Evolutionary conservation across 2,329 filamentous ascomycete species (phyloP), one percentile per base, ranked within the genome.

Genomic region (Aspergillus pseudonomiae): DNA sequence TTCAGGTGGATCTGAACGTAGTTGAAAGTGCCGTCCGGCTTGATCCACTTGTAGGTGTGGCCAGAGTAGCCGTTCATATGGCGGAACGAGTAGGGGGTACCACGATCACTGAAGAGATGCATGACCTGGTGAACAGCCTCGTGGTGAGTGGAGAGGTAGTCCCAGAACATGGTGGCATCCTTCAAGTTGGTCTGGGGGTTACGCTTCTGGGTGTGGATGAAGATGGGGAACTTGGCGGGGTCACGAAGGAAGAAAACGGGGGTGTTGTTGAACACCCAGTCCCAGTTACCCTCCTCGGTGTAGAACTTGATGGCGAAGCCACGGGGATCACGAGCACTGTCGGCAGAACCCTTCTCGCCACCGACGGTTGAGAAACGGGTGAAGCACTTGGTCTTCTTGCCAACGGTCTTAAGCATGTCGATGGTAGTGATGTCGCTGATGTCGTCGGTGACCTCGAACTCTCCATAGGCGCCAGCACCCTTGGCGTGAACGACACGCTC

Each of bases 211-310:
- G 89, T 91, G 74, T 91, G 89, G 59, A 91, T 91, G 71, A 91
- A 89, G 71, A 89, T 81, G 28, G 90, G 89, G 73, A 91, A 92
- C 76, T 92, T 92, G 67, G 88, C 84, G 0, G 90, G 88, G 66
- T 92, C 90, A 59, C 90, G 82, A n/a, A 92, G 73, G 78, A 93
- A 92, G 82, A 92, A 93, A 3, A 91, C 86, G 0, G 90, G 90
- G 0, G 88, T 91, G 74, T 92, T 92, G 80, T 91, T 91, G 65
- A 86, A 87, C 19, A 92, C 89, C 75, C 89, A 82, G 71, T 91
- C 89, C 84, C 86, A 90, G 69, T 91, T 91, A n/a, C 89, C 89
- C 69, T 92, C 87, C 21, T 89, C 86, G 0, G 90, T 92, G 43
- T 88, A 84, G 78, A 93, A 90, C 78, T 92, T 93, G 67, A 91